Conservation (phyloP, 1,139 yeast species). For the Hansenula sp. region DNA sequence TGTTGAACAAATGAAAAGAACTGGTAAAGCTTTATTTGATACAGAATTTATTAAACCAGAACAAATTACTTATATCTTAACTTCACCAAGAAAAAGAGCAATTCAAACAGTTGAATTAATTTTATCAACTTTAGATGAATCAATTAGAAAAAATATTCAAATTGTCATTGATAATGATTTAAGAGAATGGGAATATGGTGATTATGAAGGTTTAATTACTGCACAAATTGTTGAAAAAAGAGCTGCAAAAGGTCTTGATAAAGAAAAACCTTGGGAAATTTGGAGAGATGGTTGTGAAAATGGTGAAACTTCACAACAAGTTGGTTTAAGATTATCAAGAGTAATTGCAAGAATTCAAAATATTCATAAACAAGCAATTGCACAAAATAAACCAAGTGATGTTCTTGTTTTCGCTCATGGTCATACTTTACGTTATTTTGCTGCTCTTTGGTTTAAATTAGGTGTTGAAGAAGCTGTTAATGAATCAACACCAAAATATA, state of each 20-base stretch:
- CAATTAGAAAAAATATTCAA: conserved; percentile 38
- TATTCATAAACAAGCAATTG: conserved; percentile 59
- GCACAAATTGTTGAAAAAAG: conserved; percentile 60
- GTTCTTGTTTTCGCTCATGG: conserved; percentile 88
- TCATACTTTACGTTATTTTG: conserved; percentile 84
- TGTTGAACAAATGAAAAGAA: conserved; percentile 63
- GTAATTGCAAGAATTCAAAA: conserved; percentile 58
- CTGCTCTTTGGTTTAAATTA: conserved; percentile 72
- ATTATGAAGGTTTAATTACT: conserved; percentile 81
- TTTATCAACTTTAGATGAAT: conserved; percentile 45
- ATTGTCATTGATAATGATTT: conserved; percentile 60
- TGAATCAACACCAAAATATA: conserved; percentile 11
- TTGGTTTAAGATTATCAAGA: conserved; percentile 65
- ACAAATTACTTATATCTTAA: conserved; percentile 57
- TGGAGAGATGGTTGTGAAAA: conserved; percentile 93
- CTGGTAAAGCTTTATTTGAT: conserved; percentile 71
- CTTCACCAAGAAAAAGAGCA: conserved; percentile 83
- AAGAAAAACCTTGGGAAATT: conserved; percentile 64
- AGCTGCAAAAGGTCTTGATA: conserved; percentile 54
- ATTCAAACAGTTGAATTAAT: conserved; percentile 62
- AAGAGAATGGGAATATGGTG: conserved; percentile 96
- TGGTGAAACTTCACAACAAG: conserved; percentile 69
- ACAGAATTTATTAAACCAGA: conserved; percentile 56
- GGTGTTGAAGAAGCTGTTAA: conserved; percentile 27
- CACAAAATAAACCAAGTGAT: conserved; percentile 55